Base-by-base conservation (phyloP, 768 basidiomycete genomes). In the Auricularia cornea region DNA sequence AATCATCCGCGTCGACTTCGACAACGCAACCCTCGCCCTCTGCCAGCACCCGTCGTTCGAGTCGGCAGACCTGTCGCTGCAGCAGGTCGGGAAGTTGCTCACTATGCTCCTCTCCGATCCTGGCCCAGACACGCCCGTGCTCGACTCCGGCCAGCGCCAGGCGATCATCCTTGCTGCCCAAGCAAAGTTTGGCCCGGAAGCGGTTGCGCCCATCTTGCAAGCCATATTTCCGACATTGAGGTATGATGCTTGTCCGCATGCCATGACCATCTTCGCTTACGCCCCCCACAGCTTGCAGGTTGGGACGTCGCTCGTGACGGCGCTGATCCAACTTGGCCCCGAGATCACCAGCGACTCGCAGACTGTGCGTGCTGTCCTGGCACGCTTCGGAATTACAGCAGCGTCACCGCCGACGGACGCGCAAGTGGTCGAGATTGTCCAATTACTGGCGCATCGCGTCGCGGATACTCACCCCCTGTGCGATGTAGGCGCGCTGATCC, bases 1-100 rank as follows among this genome's bases (percentile, higher is more conserved):
- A 62, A 81, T 93, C 65, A 82, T 94, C 67, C 89, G 86, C 59
- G 71, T 80, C 62, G 89, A 92, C 65, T 93, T 93, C 69, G 91
- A 92, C 70, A 87, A 85, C 64, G 90, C 90, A 3, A 80, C 87
- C 20, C 73, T 88, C 62, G 83, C 89, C 23, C 77, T 94, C 59
- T 89, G 87, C 72, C 89, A 90, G 68, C 86, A 84, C 59, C 88
- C 90, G 14, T 87, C 87, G 44, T 90, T 92, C 69, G 92, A 94
- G 73, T 84, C 89, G 69, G 87, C 87, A 52, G 89, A 92, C 73
- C 79, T 94, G 64, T 82, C 83, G 26, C 85, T 87, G 14, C 79
- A 80, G 57, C 92, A 92, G 70, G 79, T 92, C 64, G 82, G 85
- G 65, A 90, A 90, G 78, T 78, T 95, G 67, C 82, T 94, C 78